Percentiles rank a stretch among this genome's conserved stretches.
These are phyloP conservation scores for Sambucus nigra DNA, from an alignment of 129 eudicot species.

Conservation along the genomic window DNA sequence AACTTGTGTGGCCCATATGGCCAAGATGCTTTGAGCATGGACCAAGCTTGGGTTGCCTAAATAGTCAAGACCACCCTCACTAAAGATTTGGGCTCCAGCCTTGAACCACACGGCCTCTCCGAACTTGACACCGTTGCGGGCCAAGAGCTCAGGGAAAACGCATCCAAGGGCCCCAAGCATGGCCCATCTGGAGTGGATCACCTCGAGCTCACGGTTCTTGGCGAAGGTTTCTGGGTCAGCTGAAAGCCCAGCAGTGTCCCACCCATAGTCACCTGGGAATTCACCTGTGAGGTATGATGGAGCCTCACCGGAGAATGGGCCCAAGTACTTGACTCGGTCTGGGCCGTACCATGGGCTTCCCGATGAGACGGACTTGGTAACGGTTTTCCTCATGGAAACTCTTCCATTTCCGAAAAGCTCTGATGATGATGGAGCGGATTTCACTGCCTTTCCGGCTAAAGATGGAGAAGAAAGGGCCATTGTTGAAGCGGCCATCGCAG, in stretches of 20 bases:
- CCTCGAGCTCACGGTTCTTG: conserved; percentile 16
- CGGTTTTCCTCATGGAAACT: conserved; percentile 30
- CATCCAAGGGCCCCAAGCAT: conserved; percentile 17
- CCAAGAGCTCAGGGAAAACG: conserved; percentile 16
- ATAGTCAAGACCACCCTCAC: conserved; percentile 14
- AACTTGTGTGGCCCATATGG: conserved; percentile 14
- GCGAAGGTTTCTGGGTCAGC: conserved; percentile 14
- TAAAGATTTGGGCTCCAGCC: conserved; percentile 9
- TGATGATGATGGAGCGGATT: conserved; percentile 21
- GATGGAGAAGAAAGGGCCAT: conserved; percentile 45
- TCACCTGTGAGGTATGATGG: conserved; percentile 15
- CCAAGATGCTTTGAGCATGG: conserved; percentile 15
- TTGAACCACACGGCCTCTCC: conserved; percentile 17
- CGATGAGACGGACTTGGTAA: conserved; percentile 4
- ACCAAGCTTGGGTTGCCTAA: conserved; percentile 15
- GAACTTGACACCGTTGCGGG: conserved; percentile 14
- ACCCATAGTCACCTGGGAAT: conserved; percentile 14
- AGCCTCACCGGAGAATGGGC: conserved; percentile 13
- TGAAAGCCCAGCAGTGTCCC: conserved; percentile 14
- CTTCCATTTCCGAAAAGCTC: conserved; percentile 24
- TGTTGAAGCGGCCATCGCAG: conserved; percentile 34
- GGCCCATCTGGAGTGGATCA: conserved; percentile 13
- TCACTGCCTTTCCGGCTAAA: conserved; percentile 28
- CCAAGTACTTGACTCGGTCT: conserved; percentile 12
- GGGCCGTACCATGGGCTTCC: conserved; percentile 14